These are phyloP conservation scores for Eucalyptus camaldulensis DNA, from an alignment of 345 rosid species.

Conservation along the genomic window DNA sequence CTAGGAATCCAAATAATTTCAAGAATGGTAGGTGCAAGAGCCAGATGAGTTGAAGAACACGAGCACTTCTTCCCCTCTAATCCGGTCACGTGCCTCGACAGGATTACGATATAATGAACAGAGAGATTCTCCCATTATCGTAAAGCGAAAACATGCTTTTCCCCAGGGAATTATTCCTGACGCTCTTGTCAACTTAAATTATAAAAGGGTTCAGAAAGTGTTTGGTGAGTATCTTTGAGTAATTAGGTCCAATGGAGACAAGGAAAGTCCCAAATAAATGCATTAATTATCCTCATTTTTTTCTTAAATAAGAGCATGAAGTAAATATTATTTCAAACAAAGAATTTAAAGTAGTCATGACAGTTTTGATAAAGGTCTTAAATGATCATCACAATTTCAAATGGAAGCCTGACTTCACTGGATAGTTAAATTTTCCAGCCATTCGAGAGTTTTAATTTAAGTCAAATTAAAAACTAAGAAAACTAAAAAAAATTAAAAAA, in stretches of 20 bases:
- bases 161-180: background rate
- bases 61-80: background rate
- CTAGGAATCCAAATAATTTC: background rate
- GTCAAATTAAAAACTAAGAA: too few species aligned
- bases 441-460: too few species aligned
- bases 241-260: background rate
- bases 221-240: background rate
- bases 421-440: too few species aligned
- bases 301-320: too few species aligned
- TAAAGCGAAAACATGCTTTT: background rate
- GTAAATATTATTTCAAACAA: too few species aligned
- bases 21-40: background rate
- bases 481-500: too few species aligned
- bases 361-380: accelerated
- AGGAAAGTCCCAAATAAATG: too few species aligned
- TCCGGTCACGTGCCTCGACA: background rate
- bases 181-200: background rate
- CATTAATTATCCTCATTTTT: too few species aligned
- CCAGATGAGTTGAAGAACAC: background rate
- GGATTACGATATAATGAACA: background rate
- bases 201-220: background rate
- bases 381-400: too few species aligned
- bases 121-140: background rate
- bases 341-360: too few species aligned
- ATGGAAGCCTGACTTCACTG: accelerated